A percentile compares a stretch with the other conserved stretches of the same genome.
These are phyloP conservation scores for Colletotrichum brevisporum DNA, from an alignment of 2,329 filamentous ascomycete species.

Conservation along the genomic window DNA sequence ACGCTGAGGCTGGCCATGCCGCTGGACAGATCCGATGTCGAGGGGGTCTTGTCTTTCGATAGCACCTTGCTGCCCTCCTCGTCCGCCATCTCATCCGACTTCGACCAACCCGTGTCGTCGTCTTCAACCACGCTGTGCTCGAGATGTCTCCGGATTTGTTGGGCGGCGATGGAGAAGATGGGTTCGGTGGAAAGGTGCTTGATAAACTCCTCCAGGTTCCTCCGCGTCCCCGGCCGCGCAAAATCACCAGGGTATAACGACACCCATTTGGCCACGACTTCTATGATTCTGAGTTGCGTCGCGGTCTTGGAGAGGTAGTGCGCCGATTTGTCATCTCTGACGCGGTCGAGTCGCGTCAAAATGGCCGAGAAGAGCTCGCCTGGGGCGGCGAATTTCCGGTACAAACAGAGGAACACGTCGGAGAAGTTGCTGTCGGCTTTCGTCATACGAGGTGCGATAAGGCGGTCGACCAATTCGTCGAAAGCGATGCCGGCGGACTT, in stretches of 20 bases:
- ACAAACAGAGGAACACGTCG: slow-evolving; percentile 90
- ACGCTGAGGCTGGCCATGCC: slow-evolving; percentile 65
- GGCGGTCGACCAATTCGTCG: slow-evolving; percentile 86
- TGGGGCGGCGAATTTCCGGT: slow-evolving; percentile 92
- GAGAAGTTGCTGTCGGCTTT: slow-evolving; percentile 91
- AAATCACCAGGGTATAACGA: slow-evolving; percentile 93
- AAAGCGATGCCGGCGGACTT: slow-evolving; percentile 70
- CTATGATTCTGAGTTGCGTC: slow-evolving; percentile 85
- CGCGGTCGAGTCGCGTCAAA: slow-evolving; percentile 79
- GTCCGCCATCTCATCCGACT: slow-evolving; percentile 73
- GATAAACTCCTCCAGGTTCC: slow-evolving; percentile 82
- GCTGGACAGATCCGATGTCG: slow-evolving; percentile 54
- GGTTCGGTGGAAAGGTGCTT: slow-evolving; percentile 80
- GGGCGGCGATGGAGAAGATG: slow-evolving; percentile 86
- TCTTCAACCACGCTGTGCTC: slow-evolving; percentile 82
- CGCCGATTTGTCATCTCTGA: slow-evolving; percentile 75
- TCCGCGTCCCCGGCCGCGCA: slow-evolving; percentile 81
- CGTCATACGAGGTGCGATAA: slow-evolving; percentile 85
- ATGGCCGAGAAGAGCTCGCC: slow-evolving; percentile 83
- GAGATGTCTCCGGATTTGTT: slow-evolving; percentile 86
- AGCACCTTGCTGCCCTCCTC: slow-evolving; percentile 52
- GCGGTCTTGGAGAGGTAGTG: slow-evolving; percentile 83
- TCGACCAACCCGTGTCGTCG: slow-evolving; percentile 95
- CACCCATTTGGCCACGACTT: slow-evolving; percentile 90
- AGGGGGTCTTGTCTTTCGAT: slow-evolving; percentile 46